Evolutionary conservation across 2,329 filamentous ascomycete species (phyloP).

Genomic region (Cladobotryum protrusum): DNA sequence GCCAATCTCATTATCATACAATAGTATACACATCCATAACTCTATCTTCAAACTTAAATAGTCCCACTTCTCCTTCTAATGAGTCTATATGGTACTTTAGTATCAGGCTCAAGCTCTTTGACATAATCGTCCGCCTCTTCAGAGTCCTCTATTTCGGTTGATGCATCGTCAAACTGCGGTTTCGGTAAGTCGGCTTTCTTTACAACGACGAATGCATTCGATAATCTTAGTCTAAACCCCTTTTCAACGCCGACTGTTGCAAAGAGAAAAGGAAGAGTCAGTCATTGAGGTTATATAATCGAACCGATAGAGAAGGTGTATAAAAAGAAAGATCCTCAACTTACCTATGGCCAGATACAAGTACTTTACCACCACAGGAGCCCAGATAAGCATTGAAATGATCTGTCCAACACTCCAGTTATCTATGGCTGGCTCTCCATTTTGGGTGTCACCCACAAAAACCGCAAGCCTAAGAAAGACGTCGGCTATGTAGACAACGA

Average conservation of each 20-base stretch:
- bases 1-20: too few relatives aligned
- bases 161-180: too few relatives aligned
- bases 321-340: not conserved
- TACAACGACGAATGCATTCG: not conserved
- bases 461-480: not conserved
- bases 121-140: too few relatives aligned
- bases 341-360: conserved; percentile 7
- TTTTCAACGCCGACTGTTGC: conserved; percentile 2
- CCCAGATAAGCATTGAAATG: conserved; percentile 5
- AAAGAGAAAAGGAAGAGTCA: not conserved
- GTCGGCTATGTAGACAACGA: not conserved
- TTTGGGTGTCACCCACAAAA: not conserved
- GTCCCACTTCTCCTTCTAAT: too few relatives aligned
- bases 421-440: too few relatives aligned
- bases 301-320: not conserved
- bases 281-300: not conserved
- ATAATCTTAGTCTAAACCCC: conserved; percentile 1
- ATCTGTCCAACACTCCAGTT: conserved; percentile 4
- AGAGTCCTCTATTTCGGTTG: too few relatives aligned
- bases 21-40: too few relatives aligned
- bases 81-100: too few relatives aligned
- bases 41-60: too few relatives aligned
- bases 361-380: conserved; percentile 3
- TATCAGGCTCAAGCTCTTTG: too few relatives aligned
- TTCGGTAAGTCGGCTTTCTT: not conserved